These are phyloP conservation scores for Nitzschia sp. DNA, from an alignment of 108 stramenopile genomes.

Conservation along the genomic window DNA sequence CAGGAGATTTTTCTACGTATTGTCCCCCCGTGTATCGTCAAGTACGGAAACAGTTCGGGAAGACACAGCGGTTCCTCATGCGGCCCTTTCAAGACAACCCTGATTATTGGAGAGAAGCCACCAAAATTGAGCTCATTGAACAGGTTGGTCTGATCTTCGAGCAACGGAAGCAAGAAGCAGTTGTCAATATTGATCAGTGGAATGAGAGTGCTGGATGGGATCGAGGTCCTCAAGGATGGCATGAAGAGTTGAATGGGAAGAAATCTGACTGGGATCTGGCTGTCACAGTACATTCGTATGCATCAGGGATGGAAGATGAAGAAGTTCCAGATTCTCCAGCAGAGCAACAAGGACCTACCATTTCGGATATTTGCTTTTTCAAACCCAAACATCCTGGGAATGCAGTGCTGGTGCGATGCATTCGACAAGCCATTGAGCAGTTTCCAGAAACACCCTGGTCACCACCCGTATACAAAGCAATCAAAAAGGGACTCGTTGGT, in stretches of 20 bases:
- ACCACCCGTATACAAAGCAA: constrained; percentile 18
- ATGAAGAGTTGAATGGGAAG: neutral
- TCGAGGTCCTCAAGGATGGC: constrained; percentile 3
- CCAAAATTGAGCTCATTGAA: constrained; percentile 24
- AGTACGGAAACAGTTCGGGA: constrained; percentile 4
- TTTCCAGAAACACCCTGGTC: constrained; percentile 10
- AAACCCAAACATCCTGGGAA: constrained; percentile 26
- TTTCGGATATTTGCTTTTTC: constrained; percentile 22
- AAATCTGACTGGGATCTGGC: constrained; percentile 22
- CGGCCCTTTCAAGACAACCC: constrained; percentile 9
- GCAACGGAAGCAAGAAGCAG: neutral
- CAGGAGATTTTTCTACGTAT: constrained; percentile 4
- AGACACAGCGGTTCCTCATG: constrained; percentile 23
- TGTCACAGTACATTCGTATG: constrained; percentile 25
- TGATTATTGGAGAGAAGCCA: constrained; percentile 13
- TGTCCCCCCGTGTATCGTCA: constrained; percentile 22
- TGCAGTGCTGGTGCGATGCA: constrained; percentile 7
- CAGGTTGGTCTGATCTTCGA: constrained; percentile 19
- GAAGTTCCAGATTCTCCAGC: neutral
- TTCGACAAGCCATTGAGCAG: constrained; percentile 2
- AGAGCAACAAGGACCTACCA: constrained; percentile 1
- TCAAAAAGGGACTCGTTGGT: constrained; percentile 10
- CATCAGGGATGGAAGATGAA: constrained; percentile 1
- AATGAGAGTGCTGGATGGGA: neutral
- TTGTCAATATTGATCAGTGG: constrained; percentile 1